Evolutionary conservation across 1,284 basidiomycete genomes (phyloP).

Genomic region (Trichosporon faecale): DNA sequence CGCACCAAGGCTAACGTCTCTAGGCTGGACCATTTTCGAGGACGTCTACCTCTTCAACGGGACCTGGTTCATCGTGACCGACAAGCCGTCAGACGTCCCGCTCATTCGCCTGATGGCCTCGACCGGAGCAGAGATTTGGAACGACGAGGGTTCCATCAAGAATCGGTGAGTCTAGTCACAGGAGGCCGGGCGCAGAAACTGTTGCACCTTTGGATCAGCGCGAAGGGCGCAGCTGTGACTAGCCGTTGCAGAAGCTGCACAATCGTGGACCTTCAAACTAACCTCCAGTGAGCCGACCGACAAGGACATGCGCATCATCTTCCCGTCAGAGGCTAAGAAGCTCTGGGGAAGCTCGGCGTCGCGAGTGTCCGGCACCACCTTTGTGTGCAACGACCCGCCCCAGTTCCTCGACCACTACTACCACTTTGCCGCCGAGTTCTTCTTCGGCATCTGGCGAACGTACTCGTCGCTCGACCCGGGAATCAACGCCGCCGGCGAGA

Average conservation of each 20-base stretch:
- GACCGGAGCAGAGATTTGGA: slow-evolving; percentile 53
- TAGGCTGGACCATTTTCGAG: slow-evolving; percentile 71
- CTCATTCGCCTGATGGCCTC: slow-evolving; percentile 52
- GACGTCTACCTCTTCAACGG: slow-evolving; percentile 59
- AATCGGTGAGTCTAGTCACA: slow-evolving; percentile 36
- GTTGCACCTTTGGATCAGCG: neutral
- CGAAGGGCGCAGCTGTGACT: too few relatives aligned
- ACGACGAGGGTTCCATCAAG: slow-evolving; percentile 52
- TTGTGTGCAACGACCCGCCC: slow-evolving; percentile 70
- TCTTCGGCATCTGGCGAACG: slow-evolving; percentile 79
- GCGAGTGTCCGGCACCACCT: slow-evolving; percentile 46
- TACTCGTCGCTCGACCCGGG: slow-evolving; percentile 73
- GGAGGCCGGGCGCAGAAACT: neutral
- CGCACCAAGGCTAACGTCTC: neutral
- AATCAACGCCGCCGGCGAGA: slow-evolving; percentile 62
- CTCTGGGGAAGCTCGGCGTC: slow-evolving; percentile 61
- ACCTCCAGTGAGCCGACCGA: slow-evolving; percentile 60
- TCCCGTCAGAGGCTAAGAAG: slow-evolving; percentile 62
- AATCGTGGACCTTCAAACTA: too few relatives aligned
- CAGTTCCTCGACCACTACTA: slow-evolving; percentile 73
- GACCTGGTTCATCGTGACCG: slow-evolving; percentile 54
- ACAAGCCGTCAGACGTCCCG: slow-evolving; percentile 51
- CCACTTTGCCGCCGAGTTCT: slow-evolving; percentile 73
- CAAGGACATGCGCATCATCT: slow-evolving; percentile 71
- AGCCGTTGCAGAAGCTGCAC: too few relatives aligned